Conservation (phyloP, 306 rosid genomes). For the Pachyrhizus erosus region DNA sequence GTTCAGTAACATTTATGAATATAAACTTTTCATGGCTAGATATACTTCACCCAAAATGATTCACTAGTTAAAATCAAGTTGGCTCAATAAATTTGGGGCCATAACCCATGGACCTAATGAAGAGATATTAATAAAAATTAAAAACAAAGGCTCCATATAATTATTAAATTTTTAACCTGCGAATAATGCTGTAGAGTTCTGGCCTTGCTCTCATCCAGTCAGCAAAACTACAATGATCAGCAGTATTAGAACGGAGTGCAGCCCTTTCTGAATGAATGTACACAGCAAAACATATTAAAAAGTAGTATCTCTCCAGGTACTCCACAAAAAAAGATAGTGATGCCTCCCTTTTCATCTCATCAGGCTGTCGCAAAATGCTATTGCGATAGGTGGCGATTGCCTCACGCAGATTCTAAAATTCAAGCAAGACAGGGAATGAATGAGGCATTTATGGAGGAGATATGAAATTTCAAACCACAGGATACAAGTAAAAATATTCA, state of each 20-base stretch:
- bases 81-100: neutral
- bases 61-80: neutral
- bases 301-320: conserved; percentile 94
- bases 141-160: neutral
- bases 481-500: conserved; percentile 26
- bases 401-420: conserved; percentile 77
- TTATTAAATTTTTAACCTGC: conserved; percentile 58
- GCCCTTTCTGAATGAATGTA: conserved; percentile 77
- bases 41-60: conserved; percentile 14
- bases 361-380: conserved; percentile 80
- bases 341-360: conserved; percentile 92
- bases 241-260: conserved; percentile 56
- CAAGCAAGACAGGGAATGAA: conserved; percentile 37
- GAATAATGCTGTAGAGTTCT: conserved; percentile 83
- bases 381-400: conserved; percentile 86
- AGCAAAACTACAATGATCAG: conserved; percentile 59
- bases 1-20: conserved; percentile 23
- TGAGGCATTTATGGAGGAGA: conserved; percentile 13
- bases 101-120: conserved; percentile 4
- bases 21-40: neutral
- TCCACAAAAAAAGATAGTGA: conserved; percentile 78
- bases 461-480: conserved; percentile 32
- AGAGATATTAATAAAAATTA: neutral
- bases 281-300: conserved; percentile 90
- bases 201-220: conserved; percentile 96